Base-by-base conservation (phyloP, 2,329 filamentous ascomycete genomes). In the Fusarium xylarioides region DNA sequence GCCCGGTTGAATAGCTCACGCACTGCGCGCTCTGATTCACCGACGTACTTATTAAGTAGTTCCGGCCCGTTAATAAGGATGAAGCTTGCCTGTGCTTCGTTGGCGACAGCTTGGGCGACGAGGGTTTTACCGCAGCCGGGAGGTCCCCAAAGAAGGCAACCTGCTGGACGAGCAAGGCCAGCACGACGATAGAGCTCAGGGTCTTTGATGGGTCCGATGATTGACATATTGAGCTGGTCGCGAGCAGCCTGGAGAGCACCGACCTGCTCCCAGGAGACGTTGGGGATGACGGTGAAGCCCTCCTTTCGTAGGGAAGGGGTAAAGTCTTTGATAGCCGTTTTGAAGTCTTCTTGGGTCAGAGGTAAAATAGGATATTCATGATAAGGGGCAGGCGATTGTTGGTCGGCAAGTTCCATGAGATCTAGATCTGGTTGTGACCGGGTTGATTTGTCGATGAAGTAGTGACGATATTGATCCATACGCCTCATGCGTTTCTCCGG, bases 21-120 rank as follows among this genome's bases (percentile, higher is more conserved):
- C 4, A 99, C 93, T 1, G 95, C 94, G 16, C 95, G 92, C 83
- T 99, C 96, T 11, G 94, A 97, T 82, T 99, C 96, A 74, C 96
- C 96, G 15, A 99, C 95, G 80, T 95, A 99, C 83, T 98, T 99
- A 86, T 98, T 98, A 50, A 99, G 88, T 15, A 99, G 86, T 81
- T 99, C 96, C 1, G 96, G 96, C 0, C 96, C 96, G 82, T 98
- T 98, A 83, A 99, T 94, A 58, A 94, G 95, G 82, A 99, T 99
- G 85, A 99, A 99, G 82, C 97, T 98, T 53, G 96, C 96, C 81
- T 95, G 94, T 12, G 93, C 95, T 80, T 97, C 95, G 81, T 97
- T 97, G 62, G 96, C 96, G 9, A 98, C 95, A 7, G 96, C 96
- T 83, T 98, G 98, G 23, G 96, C 96, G 4, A 99, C 90, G 4